phyloP scores from a whole-genome alignment of 495 filamentous ascomycete species.

The Tuber umbilicatum region DNA sequence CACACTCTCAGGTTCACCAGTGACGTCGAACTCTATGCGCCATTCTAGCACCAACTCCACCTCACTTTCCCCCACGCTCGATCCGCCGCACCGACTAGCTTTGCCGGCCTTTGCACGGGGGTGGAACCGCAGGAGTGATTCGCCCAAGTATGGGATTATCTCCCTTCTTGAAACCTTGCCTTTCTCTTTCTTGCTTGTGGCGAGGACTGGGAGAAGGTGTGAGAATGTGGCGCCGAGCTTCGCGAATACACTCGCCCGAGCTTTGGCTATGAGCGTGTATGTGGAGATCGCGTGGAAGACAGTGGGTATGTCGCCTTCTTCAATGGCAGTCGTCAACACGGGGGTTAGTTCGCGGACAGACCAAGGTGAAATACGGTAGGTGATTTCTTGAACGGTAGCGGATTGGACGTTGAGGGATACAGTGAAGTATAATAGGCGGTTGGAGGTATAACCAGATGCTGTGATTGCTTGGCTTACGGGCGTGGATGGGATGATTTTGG shows the following conservation, averaged over 20 bases:
- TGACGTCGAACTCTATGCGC: slow-evolving; percentile 17
- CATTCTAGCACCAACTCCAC: slow-evolving; percentile 30
- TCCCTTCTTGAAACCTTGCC: slow-evolving; percentile 12
- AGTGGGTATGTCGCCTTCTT: slow-evolving; percentile 15
- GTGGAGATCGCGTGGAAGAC: slow-evolving; percentile 31
- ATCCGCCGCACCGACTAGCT: not conserved
- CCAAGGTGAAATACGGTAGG: slow-evolving; percentile 23
- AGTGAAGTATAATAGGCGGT: slow-evolving; percentile 25
- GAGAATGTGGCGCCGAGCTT: slow-evolving; percentile 21
- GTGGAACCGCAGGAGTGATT: slow-evolving; percentile 15
- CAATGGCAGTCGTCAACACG: slow-evolving; percentile 9
- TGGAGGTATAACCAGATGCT: slow-evolving; percentile 22
- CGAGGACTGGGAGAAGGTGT: slow-evolving; percentile 17
- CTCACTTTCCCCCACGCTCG: not conserved
- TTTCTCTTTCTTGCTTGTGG: not conserved
- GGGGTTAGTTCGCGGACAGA: slow-evolving; percentile 20
- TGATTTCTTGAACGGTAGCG: not conserved
- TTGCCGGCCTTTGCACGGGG: not conserved
- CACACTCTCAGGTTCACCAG: slow-evolving; percentile 29
- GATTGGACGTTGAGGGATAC: slow-evolving; percentile 17
- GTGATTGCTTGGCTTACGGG: slow-evolving; percentile 17
- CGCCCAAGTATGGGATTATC: slow-evolving; percentile 22
- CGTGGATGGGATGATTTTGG: slow-evolving; percentile 5
- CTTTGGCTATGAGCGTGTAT: slow-evolving; percentile 22
- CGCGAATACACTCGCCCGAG: slow-evolving; percentile 25